Percentiles rank a stretch among this genome's conserved stretches.
Conservation (phyloP, 2,329 filamentous ascomycete species). For the Fusarium sp. region DNA sequence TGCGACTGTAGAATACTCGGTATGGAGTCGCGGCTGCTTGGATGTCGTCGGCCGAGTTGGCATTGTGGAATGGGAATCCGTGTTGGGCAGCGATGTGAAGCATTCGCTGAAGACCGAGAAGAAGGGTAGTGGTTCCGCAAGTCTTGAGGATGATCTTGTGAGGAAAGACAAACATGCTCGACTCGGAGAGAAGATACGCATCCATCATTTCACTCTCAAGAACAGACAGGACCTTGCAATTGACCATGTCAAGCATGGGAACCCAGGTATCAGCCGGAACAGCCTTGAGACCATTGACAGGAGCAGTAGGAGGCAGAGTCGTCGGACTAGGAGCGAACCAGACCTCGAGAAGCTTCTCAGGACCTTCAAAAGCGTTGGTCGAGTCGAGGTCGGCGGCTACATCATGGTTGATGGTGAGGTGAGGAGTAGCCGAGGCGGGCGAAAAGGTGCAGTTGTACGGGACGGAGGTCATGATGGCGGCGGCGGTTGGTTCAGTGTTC, state of each 20-base stretch:
- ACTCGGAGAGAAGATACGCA: constrained; percentile 96
- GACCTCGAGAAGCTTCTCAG: constrained; percentile 97
- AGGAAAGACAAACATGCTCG: constrained; percentile 99
- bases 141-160: constrained; percentile 99
- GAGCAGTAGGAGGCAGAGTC: constrained; percentile 73
- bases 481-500: constrained; percentile 13
- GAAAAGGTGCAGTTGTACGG: constrained; percentile 78
- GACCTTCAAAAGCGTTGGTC: constrained; percentile 96
- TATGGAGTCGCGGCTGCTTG: constrained; percentile 85
- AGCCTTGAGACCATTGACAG: constrained; percentile 82
- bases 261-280: constrained; percentile 89
- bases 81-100: constrained; percentile 88
- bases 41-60: constrained; percentile 70
- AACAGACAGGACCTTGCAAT: constrained; percentile 96
- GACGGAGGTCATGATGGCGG: neutral
- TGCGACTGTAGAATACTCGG: constrained; percentile 97
- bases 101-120: constrained; percentile 88
- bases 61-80: constrained; percentile 85
- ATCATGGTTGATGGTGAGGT: constrained; percentile 96
- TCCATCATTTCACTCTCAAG: constrained; percentile 94
- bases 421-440: constrained; percentile 82
- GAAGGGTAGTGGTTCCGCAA: constrained; percentile 93
- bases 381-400: constrained; percentile 93
- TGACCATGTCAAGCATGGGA: constrained; percentile 95
- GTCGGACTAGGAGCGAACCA: constrained; percentile 90